phyloP scores from a whole-genome alignment of 257 asterid genomes.

The Jasminum sambac region DNA sequence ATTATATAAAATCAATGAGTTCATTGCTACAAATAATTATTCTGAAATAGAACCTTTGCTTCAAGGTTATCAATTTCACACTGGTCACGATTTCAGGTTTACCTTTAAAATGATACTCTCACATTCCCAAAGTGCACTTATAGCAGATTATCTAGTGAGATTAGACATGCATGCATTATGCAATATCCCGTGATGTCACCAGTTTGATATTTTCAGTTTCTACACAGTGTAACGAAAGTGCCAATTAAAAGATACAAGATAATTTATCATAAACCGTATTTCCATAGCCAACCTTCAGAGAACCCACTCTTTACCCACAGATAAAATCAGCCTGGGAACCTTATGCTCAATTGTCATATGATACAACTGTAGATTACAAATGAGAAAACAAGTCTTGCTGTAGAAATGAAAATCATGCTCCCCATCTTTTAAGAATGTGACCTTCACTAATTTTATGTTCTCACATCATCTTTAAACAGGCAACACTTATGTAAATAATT shows the following conservation, averaged over 20 bases:
- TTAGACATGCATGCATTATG: neutral
- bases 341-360: neutral
- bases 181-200: neutral
- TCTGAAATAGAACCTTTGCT: constrained; percentile 1
- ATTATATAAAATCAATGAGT: neutral
- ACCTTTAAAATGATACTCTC: neutral
- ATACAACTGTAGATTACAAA: neutral
- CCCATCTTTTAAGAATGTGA: neutral
- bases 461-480: neutral
- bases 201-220: neutral
- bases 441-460: neutral
- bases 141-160: neutral
- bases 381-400: neutral
- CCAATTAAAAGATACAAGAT: neutral
- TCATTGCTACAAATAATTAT: neutral
- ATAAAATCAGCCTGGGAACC: neutral
- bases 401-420: neutral
- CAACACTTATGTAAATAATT: neutral
- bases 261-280: neutral
- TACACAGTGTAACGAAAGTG: neutral
- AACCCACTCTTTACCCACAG: neutral
- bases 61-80: neutral
- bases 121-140: neutral
- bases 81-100: neutral
- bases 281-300: neutral